Base-by-base conservation (phyloP, 2,329 filamentous ascomycete species). In the Ceratocystis lukuohia region DNA sequence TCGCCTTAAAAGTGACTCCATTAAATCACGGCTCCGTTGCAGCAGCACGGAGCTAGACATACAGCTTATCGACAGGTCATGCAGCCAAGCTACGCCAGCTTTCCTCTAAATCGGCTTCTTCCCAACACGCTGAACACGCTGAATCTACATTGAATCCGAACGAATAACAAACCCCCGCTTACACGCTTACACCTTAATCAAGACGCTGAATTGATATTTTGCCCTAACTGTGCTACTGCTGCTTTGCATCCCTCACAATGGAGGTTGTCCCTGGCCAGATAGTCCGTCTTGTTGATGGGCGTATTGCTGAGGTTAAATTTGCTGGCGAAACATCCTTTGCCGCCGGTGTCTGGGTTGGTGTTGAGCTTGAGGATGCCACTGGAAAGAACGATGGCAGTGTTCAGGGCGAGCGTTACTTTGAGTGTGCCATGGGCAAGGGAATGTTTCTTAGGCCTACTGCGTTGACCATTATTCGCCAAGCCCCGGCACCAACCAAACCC, bases 381-480 rank as follows among this genome's bases (percentile, higher is more conserved):
- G 93, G 94, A 41, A 97, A 97, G 79, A 97, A 97, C 72, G 91
- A 97, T 80, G 93, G 93, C 70, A 88, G 88, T 66, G 90, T 97
- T 61, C 84, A 93, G 75, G 92, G 91, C 69, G 84, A 90, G 73
- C 81, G 90, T 22, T 97, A 97, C 74, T 97, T 96, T 71, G 85
- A 92, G 62, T 97, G 93, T 76, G 82, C 74, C 76, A 87, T 82
- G 84, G 90, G 80, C 50, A 80, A 80, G 70, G 86, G 86, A 73
- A 94, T 99, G 84, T 97, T 99, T 72, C 83, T 96, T 66, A 84
- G 89, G 69, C 86, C 90, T 37, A 78, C 82, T 65, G 87, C 87
- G 67, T 80, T 94, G 62, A 82, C 80, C 12, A 78, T 86, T 69
- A 75, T 87, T 65, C 79, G 80, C 61, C 77, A 84, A 66, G 73